Conservation (phyloP, 1,284 basidiomycete genomes). For the Austroboletus novae-zelandiae region DNA sequence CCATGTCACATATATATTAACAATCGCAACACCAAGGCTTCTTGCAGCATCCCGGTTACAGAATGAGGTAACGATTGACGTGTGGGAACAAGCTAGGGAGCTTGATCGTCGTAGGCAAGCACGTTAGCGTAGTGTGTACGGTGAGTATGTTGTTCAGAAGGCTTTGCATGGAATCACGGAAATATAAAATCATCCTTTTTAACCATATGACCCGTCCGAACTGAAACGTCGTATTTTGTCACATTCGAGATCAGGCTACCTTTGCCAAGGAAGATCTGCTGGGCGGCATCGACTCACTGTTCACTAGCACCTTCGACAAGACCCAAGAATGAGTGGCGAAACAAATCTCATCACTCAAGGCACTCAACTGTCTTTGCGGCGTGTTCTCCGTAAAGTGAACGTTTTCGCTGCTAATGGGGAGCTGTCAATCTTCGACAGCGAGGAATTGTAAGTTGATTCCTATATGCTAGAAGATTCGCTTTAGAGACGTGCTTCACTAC, state of each 20-base stretch:
- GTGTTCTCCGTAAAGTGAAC: constrained; percentile 21
- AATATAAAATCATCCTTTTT: background rate
- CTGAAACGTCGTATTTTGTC: constrained; percentile 7
- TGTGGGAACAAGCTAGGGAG: constrained; percentile 48
- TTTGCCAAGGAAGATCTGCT: background rate
- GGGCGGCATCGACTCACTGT: background rate
- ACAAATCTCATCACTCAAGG: constrained; percentile 23
- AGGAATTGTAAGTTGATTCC: constrained; percentile 28
- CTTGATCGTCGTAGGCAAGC: constrained; percentile 36
- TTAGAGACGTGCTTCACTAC: background rate
- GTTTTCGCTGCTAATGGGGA: constrained; percentile 8
- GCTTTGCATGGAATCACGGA: background rate
- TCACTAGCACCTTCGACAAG: background rate
- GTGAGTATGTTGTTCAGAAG: background rate
- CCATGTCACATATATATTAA: constrained; percentile 16
- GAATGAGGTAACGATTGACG: constrained; percentile 40
- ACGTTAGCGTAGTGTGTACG: constrained; percentile 6
- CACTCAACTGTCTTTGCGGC: constrained; percentile 23
- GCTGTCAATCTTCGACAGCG: constrained; percentile 24
- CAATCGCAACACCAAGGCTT: constrained; percentile 39
- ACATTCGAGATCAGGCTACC: constrained; percentile 16
- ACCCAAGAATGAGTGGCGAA: constrained; percentile 11
- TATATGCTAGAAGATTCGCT: background rate
- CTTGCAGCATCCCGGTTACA: constrained; percentile 49
- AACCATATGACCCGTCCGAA: constrained; percentile 7